Evolutionary conservation across 768 basidiomycete genomes (phyloP).

Genomic region (Panellus pusillus): DNA sequence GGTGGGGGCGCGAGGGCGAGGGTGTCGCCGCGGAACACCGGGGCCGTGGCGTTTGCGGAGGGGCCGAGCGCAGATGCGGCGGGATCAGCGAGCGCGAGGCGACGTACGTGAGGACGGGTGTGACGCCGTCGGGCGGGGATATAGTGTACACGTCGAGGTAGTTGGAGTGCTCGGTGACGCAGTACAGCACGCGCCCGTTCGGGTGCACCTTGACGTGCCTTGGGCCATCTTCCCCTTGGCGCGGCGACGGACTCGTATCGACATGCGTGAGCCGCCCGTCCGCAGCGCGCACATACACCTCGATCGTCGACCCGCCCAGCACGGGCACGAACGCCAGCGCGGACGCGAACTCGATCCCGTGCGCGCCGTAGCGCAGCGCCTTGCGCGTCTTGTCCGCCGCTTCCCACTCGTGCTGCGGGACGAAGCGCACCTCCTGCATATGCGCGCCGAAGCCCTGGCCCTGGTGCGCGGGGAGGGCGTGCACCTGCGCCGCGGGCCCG

Average conservation of each 20-base stretch:
- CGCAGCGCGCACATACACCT: constrained; percentile 39
- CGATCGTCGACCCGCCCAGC: constrained; percentile 47
- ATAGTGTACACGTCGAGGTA: constrained; percentile 46
- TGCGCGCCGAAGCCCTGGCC: constrained; percentile 44
- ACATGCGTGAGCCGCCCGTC: constrained; percentile 39
- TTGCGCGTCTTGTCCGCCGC: constrained; percentile 50
- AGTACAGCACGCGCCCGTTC: constrained; percentile 50
- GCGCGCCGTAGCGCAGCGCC: constrained; percentile 53
- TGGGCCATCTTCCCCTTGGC: constrained; percentile 47
- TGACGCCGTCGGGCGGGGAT: constrained; percentile 2
- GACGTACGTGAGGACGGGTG: constrained; percentile 21
- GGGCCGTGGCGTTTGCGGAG: not conserved
- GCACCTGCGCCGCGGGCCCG: constrained; percentile 52
- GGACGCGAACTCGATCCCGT: constrained; percentile 48
- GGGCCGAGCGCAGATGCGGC: constrained; percentile 11
- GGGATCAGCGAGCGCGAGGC: constrained; percentile 29
- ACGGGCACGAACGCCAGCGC: constrained; percentile 49
- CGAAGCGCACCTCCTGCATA: constrained; percentile 47
- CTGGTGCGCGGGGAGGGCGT: constrained; percentile 31
- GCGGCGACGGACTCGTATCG: constrained; percentile 39
- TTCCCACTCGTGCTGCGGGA: constrained; percentile 41
- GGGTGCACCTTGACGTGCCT: constrained; percentile 55
- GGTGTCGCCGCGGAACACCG: constrained; percentile 27
- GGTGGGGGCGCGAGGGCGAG: constrained; percentile 35
- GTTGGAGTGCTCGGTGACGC: constrained; percentile 54